Conservation (phyloP, 2,329 filamentous ascomycete species). For the Colletotrichum endophyticum region DNA sequence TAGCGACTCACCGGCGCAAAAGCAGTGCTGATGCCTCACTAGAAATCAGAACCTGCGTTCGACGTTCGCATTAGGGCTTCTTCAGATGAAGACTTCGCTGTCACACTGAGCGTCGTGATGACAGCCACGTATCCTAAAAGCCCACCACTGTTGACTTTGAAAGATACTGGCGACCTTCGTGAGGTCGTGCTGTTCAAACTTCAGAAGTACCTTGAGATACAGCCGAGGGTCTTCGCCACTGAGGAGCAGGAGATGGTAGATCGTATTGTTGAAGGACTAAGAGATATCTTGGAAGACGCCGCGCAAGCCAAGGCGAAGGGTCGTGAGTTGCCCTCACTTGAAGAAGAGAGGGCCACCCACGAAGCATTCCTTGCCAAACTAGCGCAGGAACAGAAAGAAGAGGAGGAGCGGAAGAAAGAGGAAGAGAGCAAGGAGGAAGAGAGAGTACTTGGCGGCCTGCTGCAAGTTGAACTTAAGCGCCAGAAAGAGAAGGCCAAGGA, state of each 20-base stretch:
- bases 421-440: constrained; percentile 72
- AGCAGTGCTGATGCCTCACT: constrained; percentile 13
- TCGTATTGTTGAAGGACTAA: constrained; percentile 70
- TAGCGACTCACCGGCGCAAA: constrained; percentile 1
- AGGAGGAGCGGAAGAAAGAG: constrained; percentile 56
- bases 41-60: constrained; percentile 85
- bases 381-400: constrained; percentile 60
- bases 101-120: constrained; percentile 78
- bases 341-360: constrained; percentile 86
- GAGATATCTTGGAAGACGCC: constrained; percentile 85
- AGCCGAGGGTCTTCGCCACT: constrained; percentile 57
- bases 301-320: constrained; percentile 77
- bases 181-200: constrained; percentile 76
- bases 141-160: constrained; percentile 73
- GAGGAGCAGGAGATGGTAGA: constrained; percentile 66
- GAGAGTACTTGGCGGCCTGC: constrained; percentile 70
- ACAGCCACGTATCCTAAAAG: constrained; percentile 93
- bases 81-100: constrained; percentile 72
- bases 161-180: constrained; percentile 67
- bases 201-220: constrained; percentile 64
- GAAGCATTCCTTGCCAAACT: constrained; percentile 72
- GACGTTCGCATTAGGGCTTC: constrained; percentile 79
- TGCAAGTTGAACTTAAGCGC: constrained; percentile 74
- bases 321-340: constrained; percentile 80
- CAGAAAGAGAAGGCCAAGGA: constrained; percentile 70